Evolutionary conservation across 2,329 filamentous ascomycete species (phyloP).

Genomic region (Mariannaea sp.): DNA sequence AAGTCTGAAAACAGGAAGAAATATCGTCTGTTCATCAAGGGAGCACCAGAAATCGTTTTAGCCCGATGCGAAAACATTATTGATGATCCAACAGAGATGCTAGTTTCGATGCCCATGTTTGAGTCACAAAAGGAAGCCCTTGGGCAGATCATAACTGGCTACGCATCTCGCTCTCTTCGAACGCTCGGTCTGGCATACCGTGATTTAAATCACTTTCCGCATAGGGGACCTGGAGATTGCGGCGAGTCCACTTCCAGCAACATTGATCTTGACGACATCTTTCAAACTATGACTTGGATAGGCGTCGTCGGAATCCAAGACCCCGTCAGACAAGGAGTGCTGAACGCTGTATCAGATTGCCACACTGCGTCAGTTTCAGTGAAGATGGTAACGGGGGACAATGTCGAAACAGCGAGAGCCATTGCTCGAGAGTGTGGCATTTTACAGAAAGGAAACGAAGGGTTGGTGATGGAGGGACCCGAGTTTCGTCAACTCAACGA

Average conservation of each 20-base stretch:
- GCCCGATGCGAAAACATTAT: conserved; percentile 41
- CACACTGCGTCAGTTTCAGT: conserved; percentile 69
- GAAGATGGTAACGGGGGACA: conserved; percentile 64
- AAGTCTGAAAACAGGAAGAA: too few relatives aligned
- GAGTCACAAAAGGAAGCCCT: conserved; percentile 53
- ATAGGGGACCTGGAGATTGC: conserved; percentile 21
- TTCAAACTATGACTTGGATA: conserved; percentile 47
- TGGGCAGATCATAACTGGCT: conserved; percentile 57
- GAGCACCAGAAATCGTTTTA: conserved; percentile 60
- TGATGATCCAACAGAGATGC: conserved; percentile 52
- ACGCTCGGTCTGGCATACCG: conserved; percentile 74
- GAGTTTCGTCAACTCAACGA: conserved; percentile 63
- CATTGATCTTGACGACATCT: conserved; percentile 48
- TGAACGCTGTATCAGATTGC: conserved; percentile 65
- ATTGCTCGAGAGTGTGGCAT: conserved; percentile 50
- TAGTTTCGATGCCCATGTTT: conserved; percentile 45
- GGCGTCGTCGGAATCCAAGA: conserved; percentile 68
- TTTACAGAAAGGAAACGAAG: conserved; percentile 59
- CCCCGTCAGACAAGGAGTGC: conserved; percentile 66
- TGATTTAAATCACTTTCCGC: conserved; percentile 72
- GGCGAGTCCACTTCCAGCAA: background rate
- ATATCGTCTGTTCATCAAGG: conserved; percentile 55
- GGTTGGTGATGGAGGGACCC: conserved; percentile 60
- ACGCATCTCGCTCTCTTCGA: conserved; percentile 68
- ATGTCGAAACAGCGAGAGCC: conserved; percentile 50